Conservation (phyloP, 495 filamentous ascomycete genomes). For the Trypethelium eluteriae region DNA sequence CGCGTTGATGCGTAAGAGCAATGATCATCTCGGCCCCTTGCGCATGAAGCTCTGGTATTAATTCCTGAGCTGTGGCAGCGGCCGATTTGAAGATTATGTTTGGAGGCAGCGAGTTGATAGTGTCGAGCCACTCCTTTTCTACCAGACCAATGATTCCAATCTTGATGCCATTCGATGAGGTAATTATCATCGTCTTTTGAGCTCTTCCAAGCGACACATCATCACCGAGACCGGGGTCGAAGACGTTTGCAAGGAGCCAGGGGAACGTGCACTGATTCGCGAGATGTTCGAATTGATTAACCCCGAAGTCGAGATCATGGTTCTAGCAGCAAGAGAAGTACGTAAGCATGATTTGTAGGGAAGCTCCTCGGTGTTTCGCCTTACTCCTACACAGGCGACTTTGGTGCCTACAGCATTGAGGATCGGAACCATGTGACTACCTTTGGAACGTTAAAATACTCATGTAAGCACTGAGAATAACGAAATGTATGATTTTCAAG, state of each 20-base stretch:
- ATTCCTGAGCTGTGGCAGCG: conserved; percentile 57
- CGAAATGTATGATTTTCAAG: not conserved
- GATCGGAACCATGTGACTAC: conserved; percentile 79
- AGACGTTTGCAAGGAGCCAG: conserved; percentile 80
- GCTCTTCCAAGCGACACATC: conserved; percentile 61
- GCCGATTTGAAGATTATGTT: conserved; percentile 73
- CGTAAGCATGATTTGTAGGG: not conserved
- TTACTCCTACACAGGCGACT: conserved; percentile 70
- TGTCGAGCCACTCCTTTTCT: conserved; percentile 74
- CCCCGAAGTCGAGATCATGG: conserved; percentile 92
- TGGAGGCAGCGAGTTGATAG: conserved; percentile 77
- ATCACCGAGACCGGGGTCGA: conserved; percentile 69
- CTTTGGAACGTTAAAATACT: conserved; percentile 25
- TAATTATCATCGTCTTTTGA: conserved; percentile 61
- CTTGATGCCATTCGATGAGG: conserved; percentile 73
- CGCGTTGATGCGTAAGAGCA: conserved; percentile 74
- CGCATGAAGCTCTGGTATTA: conserved; percentile 60
- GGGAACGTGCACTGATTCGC: conserved; percentile 71
- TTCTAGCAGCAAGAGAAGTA: conserved; percentile 44
- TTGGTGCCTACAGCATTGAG: conserved; percentile 68
- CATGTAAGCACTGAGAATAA: not conserved
- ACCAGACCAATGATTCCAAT: conserved; percentile 78
- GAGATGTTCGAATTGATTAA: conserved; percentile 65
- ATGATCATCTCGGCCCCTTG: conserved; percentile 76
- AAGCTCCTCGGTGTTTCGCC: conserved; percentile 27